Percentiles rank a stretch among this genome's conserved stretches.
These are phyloP conservation scores for Bombardia bombarda DNA, from an alignment of 495 filamentous ascomycete genomes.

Conservation along the genomic window DNA sequence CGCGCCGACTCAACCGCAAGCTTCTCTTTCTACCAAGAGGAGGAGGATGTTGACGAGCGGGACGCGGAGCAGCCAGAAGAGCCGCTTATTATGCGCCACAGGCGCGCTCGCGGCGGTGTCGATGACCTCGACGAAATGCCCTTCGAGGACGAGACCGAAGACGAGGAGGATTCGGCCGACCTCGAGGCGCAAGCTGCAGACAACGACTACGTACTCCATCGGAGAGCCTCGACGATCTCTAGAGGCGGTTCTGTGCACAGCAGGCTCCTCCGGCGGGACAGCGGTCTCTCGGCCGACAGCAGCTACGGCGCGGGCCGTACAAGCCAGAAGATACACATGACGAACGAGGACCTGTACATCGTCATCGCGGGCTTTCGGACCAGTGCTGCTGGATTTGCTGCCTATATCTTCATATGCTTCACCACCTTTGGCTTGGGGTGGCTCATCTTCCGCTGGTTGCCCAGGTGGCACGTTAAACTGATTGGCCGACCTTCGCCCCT, in stretches of 20 bases:
- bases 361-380: constrained; percentile 88
- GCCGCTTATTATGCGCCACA: background rate
- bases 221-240: constrained; percentile 36
- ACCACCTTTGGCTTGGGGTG: constrained; percentile 70
- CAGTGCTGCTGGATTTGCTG: constrained; percentile 52
- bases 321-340: constrained; percentile 87
- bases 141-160: constrained; percentile 31
- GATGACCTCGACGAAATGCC: constrained; percentile 32
- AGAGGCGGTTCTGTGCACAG: constrained; percentile 54
- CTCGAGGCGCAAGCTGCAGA: constrained; percentile 27
- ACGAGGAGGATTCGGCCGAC: constrained; percentile 33
- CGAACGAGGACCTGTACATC: constrained; percentile 86
- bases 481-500: constrained; percentile 61
- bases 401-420: constrained; percentile 63
- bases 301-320: constrained; percentile 48
- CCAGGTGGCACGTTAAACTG: constrained; percentile 72
- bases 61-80: constrained; percentile 45
- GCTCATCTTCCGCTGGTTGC: constrained; percentile 82
- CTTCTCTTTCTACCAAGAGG: constrained; percentile 84
- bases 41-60: constrained; percentile 43
- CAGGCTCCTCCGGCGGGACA: constrained; percentile 60
- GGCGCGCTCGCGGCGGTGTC: constrained; percentile 1
- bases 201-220: constrained; percentile 31
- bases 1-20: constrained; percentile 79
- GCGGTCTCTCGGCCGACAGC: constrained; percentile 51